Conservation (phyloP, 345 rosid species). For the Eucalyptus pauciflora region DNA sequence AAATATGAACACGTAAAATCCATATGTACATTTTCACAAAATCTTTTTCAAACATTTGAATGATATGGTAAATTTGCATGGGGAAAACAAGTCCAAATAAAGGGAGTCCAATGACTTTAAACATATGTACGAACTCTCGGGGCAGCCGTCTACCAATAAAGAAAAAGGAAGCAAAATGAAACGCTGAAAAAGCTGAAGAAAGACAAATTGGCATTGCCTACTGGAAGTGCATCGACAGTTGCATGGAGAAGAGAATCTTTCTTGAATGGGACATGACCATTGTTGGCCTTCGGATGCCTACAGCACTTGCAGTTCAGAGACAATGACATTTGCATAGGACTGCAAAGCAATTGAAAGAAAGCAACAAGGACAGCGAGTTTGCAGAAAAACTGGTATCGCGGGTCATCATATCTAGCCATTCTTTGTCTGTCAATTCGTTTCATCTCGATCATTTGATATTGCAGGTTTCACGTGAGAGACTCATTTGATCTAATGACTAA, state of each 20-base stretch:
- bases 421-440: neutral
- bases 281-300: neutral
- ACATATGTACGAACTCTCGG: neutral
- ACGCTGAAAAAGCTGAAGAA: neutral
- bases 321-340: neutral
- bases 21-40: neutral
- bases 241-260: neutral
- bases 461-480: rapidly evolving
- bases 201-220: neutral
- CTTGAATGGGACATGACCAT: neutral
- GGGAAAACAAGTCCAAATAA: neutral
- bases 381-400: neutral
- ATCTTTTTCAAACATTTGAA: neutral
- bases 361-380: neutral
- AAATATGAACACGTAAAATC: neutral
- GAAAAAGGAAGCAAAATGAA: neutral
- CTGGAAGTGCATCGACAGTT: neutral
- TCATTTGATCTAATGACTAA: neutral
- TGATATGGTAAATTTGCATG: neutral
- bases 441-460: neutral
- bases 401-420: neutral
- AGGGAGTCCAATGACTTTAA: neutral
- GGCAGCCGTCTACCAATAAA: neutral
- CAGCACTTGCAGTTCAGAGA: neutral
- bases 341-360: neutral